Evolutionary conservation across 257 asterid species (phyloP), one percentile per base, ranked within the genome.

Genomic region (Primulina eburnea): DNA sequence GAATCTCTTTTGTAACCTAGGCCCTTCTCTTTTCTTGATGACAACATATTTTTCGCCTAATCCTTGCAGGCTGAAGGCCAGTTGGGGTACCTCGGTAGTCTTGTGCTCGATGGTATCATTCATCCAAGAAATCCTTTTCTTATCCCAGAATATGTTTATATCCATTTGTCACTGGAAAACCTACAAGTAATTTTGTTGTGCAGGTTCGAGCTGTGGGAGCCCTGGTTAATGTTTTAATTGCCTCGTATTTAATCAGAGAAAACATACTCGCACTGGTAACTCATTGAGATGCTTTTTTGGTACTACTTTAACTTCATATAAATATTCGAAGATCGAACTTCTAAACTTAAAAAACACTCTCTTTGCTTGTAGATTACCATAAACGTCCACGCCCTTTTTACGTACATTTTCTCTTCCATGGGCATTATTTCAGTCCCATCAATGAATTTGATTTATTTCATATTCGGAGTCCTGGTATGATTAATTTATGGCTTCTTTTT

Each of bases 121-220:
- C 75, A 62, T 74, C 71, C 73, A 71, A 68, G 28, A 62, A 56
- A 73, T 62, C n/a, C 34, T 64, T 67, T 76, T 78, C 65, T 53
- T 65, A 30, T 62, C 24, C 33, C 70, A 60, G n/a, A 28, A 72
- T 56, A 40, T 69, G 32, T 73, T 40, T 75, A 8, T 71, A 26
- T 60, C 17, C 26, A 16, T 38, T 37, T 21, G 24, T 55, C 30
- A 30, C 30, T 32, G 64, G 17, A 53, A 71, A 64, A 71, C 71
- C 66, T 32, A 62, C 21, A 18, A 43, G 70, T 16, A 28, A 7
- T 68, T 76, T 76, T 67, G 60, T 53, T 65, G 64, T 78, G 82
- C 85, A 94, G 97, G 93, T 90, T 81, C 90, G 97, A 75, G 96
- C 97, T 17, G 60, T 77, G 11, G 99, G 99, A 63, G 96, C 95